A percentile compares a stretch with the other conserved stretches of the same genome.
These are phyloP conservation scores for Salix arbutifolia DNA, from an alignment of 345 rosid genomes.

Conservation along the genomic window DNA sequence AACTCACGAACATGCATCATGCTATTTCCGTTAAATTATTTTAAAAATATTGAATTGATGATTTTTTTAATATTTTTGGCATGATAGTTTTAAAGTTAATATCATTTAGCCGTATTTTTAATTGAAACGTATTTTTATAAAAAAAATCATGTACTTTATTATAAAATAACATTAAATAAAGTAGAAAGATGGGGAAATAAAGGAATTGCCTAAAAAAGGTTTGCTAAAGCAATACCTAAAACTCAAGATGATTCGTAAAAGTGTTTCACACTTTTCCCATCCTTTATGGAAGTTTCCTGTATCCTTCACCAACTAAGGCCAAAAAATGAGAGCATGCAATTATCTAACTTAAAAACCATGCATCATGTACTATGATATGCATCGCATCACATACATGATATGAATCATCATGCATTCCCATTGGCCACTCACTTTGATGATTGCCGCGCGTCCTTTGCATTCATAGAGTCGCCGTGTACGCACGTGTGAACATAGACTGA, in stretches of 20 bases:
- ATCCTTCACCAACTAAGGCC: background rate
- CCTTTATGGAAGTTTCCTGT: constrained; percentile 12
- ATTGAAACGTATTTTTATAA: too few relatives aligned
- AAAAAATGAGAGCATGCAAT: background rate
- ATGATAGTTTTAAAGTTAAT: too few relatives aligned
- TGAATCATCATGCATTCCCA: background rate
- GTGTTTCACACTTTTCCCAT: background rate
- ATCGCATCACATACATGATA: constrained; percentile 11
- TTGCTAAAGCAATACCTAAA: background rate
- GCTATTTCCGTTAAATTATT: too few relatives aligned
- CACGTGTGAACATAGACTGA: constrained; percentile 1
- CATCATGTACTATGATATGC: background rate
- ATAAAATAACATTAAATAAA: too few relatives aligned
- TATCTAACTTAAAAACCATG: background rate
- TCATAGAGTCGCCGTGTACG: background rate
- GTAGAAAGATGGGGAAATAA: background rate
- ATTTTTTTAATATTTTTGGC: too few relatives aligned
- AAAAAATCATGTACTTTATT: too few relatives aligned
- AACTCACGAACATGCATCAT: too few relatives aligned
- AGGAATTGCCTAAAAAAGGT: constrained; percentile 2
- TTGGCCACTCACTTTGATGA: constrained; percentile 3
- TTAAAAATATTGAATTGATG: too few relatives aligned
- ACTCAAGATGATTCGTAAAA: background rate
- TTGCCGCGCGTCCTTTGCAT: constrained; percentile 7
- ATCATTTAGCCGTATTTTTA: too few relatives aligned